Evolutionary conservation across 202 grass and related monocot species (phyloP), one percentile per base, ranked within the genome.

Genomic region (Panicum hallii): DNA sequence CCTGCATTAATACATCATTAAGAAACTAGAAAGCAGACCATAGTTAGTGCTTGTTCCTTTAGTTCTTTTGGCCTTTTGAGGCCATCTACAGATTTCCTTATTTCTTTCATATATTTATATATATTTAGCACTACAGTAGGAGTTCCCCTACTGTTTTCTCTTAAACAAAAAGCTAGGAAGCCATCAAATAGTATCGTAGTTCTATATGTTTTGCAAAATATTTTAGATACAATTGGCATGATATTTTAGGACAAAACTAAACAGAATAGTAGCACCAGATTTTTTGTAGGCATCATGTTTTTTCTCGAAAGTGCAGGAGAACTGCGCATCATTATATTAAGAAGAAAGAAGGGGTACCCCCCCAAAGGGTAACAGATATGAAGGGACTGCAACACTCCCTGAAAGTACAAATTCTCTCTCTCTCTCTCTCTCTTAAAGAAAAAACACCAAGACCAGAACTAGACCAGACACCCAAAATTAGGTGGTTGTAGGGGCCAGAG

Each of bases 211-310:
- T 49, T 67, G 40, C n/a, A 23, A 28, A 84, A 67, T 46, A 34
- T 67, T 75, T 46, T 42, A 77, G 38, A 43, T 68, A 61, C 52
- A 82, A 63, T 63, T 81, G 16, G 28, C 14, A 26, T 41, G 43
- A 71, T 34, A 38, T 77, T 82, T 62, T 4, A 78, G 17, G 55
- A 52, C 23, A 54, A 73, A 65, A 72, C 46, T 61, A 43, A 58
- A 64, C 19, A 82, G 16, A 81, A 60, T 6, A 61, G 17, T 48
- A 57, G 9, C 49, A 77, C 32, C 38, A 64, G 34, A 82, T 82
- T 70, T 62, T 69, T 60, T 23, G 14, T 80, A 26, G 4, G 23
- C 34, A 26, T 26, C 26, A 26, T 26, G 26, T 26, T 26, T 26
- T 26, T 26, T 26, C 26, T 26, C 26, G 26, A 26, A 26, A 26